Evolutionary conservation across 1,284 basidiomycete genomes (phyloP).

Genomic region (Inonotus obliquus): DNA sequence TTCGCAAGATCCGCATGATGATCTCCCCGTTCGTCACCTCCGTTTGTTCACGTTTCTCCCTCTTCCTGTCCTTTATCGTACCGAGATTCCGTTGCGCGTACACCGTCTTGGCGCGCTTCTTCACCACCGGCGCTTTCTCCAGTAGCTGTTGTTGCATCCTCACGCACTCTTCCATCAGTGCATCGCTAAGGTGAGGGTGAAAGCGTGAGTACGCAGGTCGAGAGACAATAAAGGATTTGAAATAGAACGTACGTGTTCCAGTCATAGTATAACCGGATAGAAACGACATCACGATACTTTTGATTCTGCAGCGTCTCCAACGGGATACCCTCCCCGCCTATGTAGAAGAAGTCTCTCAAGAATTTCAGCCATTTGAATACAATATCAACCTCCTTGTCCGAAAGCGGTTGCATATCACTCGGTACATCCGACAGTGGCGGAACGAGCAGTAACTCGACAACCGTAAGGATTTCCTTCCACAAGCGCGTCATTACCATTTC

Average conservation of each 20-base stretch:
- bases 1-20: constrained; percentile 88
- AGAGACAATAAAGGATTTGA: neutral
- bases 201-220: constrained; percentile 9
- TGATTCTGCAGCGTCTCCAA: constrained; percentile 90
- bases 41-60: constrained; percentile 82
- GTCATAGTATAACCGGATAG: constrained; percentile 90
- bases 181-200: constrained; percentile 52
- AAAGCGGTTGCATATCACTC: constrained; percentile 87
- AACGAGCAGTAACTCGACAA: constrained; percentile 87
- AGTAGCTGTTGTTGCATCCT: constrained; percentile 85
- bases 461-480: constrained; percentile 94
- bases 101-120: constrained; percentile 88
- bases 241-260: constrained; percentile 70
- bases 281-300: constrained; percentile 91
- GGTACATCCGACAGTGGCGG: constrained; percentile 88
- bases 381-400: constrained; percentile 95
- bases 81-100: constrained; percentile 89
- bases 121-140: constrained; percentile 67
- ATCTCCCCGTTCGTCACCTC: constrained; percentile 77
- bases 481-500: constrained; percentile 90
- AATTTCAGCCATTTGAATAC: constrained; percentile 99
- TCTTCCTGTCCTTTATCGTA: constrained; percentile 93
- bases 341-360: constrained; percentile 92
- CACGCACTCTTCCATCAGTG: constrained; percentile 94
- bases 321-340: constrained; percentile 87